Base-by-base conservation (phyloP, 495 filamentous ascomycete genomes). In the Rostrohypoxylon terebratum region DNA sequence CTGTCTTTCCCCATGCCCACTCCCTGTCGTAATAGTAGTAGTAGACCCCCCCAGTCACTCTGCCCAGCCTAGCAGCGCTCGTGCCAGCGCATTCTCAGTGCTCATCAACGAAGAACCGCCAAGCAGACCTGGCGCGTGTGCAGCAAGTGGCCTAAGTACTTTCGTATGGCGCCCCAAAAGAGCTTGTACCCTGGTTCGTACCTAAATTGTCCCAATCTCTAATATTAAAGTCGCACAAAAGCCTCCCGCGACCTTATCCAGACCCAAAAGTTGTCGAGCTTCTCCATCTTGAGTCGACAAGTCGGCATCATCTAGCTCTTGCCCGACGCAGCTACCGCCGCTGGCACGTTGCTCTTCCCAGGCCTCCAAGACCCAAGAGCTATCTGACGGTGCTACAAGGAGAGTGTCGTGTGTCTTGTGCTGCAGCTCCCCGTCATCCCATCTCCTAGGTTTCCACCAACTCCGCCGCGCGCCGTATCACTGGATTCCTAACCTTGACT, bases 151-250 rank as follows among this genome's bases (percentile, higher is more conserved):
- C 62, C 79, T 75, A 76, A 76, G 79, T 78, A 79, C 78, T 80
- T 77, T 74, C 77, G 78, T 73, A 69, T 74, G 63, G 71, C 67
- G 59, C 71, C 72, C 74, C 76, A 69, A 75, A 77, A 73, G 71
- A 77, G 71, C 74, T 71, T 69, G 68, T 73, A 75, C 73, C 75
- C 75, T 76, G 77, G 73, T 73, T 72, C 75, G 55, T 75, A 71
- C 72, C 72, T 73, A 76, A 74, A 73, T 72, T 75, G 71, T 75
- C 69, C 75, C 71, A 71, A 76, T 74, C 76, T 77, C 68, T 75
- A 76, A 75, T 77, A 77, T 80, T 81, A 79, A 82, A 85, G 83
- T 84, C 80, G 83, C 83, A 85, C 83, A 83, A 85, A 84, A 85
- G 81, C 77, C 81, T 79, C 76, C 77, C 70, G 73, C 76, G 79